Evolutionary conservation across 2,329 filamentous ascomycete species (phyloP), one percentile per base, ranked within the genome.

Genomic region (Pseudogymnoascus sp.): DNA sequence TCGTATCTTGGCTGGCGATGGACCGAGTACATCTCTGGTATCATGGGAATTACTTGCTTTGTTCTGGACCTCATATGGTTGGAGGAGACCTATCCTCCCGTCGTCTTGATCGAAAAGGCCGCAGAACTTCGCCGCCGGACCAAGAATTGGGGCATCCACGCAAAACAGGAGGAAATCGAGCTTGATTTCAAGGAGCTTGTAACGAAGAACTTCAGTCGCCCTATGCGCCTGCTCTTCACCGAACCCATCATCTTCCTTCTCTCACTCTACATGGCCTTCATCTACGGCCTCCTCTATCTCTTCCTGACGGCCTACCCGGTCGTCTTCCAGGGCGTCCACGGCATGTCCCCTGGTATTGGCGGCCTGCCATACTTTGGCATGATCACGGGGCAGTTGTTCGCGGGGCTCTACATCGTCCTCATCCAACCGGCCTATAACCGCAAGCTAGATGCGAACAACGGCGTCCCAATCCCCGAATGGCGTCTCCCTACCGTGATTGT

Each of bases 281-380:
- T 89, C 73, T 92, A 93, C 71, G 89, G 82, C 5, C 79, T 95
- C 0, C 83, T 96, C 1, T 96, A 95, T 71, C 86, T 93, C 26
- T 95, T 95, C 78, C 80, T 96, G 61, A 93, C 90, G 0, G 89
- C 91, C 1, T 96, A 96, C 69, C 88, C 89, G 0, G 83, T 95
- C 50, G 89, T 96, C 59, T 96, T 95, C 76, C 79, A 88, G 65
- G 79, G 81, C 28, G 81, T 92, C 4, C 89, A 96, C 74, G 81
- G 83, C 67, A 88, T 93, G 78, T 84, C 77, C 35, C 70, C 81
- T 1, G 92, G 92, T 63, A 75, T 90, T 16, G 83, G 86, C 3
- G 92, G 91, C 1, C 81, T 96, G 4, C 86, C 91, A 4, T 96
- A 92, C 74, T 90, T 96, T 69, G 92, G 91, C 62, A 90, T 96